Evolutionary conservation across 1,284 basidiomycete species (phyloP).

Genomic region (Butyriboletus appendiculatus): DNA sequence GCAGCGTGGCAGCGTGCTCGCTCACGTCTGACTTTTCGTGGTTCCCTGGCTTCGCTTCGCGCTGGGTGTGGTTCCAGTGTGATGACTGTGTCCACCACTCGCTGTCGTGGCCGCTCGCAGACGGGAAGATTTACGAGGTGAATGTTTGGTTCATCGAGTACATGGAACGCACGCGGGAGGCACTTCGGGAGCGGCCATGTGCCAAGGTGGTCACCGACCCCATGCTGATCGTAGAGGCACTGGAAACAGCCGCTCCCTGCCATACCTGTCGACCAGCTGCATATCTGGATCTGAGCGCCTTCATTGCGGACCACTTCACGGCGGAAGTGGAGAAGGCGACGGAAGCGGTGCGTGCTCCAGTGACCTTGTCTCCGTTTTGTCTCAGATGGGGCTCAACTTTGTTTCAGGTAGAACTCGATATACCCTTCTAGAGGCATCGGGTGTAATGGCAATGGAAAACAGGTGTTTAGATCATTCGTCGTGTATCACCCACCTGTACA

Average conservation of each 20-base stretch:
- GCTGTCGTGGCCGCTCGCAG: constrained; percentile 35
- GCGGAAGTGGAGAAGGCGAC: constrained; percentile 32
- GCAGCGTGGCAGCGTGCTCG: constrained; percentile 32
- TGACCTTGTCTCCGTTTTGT: constrained; percentile 2
- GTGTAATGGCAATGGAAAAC: constrained; percentile 4
- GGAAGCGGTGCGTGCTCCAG: constrained; percentile 26
- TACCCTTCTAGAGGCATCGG: constrained; percentile 25
- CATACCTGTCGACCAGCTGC: constrained; percentile 33
- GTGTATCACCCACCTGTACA: constrained; percentile 14
- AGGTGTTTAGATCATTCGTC: background rate
- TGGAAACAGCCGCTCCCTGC: constrained; percentile 27
- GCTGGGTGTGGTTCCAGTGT: constrained; percentile 40
- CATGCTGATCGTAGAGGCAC: constrained; percentile 31
- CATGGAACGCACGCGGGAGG: constrained; percentile 34
- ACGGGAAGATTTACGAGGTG: constrained; percentile 38
- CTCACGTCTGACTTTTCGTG: constrained; percentile 39
- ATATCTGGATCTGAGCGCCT: constrained; percentile 33
- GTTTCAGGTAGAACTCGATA: constrained; percentile 35
- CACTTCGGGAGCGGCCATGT: constrained; percentile 33
- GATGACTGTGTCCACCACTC: constrained; percentile 36
- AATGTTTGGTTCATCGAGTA: constrained; percentile 37
- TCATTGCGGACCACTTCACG: constrained; percentile 32
- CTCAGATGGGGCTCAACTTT: constrained; percentile 6
- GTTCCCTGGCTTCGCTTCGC: constrained; percentile 39
- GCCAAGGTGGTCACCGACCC: constrained; percentile 34